These are phyloP conservation scores for Acorus calamus DNA, from an alignment of 106 monocot genomes.

Conservation along the genomic window DNA sequence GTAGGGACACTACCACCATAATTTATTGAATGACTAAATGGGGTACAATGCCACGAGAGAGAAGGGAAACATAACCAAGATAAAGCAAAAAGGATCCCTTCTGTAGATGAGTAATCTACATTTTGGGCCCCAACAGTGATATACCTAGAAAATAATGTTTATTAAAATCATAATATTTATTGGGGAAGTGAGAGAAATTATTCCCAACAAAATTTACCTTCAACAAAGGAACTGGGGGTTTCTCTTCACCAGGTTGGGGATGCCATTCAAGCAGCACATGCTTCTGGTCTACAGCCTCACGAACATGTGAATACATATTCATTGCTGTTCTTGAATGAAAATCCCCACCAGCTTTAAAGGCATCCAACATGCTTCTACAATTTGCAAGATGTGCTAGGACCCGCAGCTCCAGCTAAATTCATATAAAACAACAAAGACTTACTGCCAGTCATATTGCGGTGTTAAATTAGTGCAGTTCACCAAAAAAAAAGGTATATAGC, in stretches of 20 bases:
- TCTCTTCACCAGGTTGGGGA: conserved; percentile 73
- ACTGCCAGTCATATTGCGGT: not conserved
- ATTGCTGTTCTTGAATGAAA: conserved; percentile 99
- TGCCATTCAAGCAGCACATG: conserved; percentile 91
- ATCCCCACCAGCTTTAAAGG: conserved; percentile 93
- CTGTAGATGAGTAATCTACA: no score
- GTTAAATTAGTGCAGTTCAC: not conserved
- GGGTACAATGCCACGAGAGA: no score
- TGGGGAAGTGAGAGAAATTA: not conserved
- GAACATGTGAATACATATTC: conserved; percentile 90
- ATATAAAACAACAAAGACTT: conserved; percentile 1
- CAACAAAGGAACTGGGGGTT: conserved; percentile 90
- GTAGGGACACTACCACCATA: no score
- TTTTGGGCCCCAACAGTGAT: no score
- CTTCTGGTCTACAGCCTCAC: conserved; percentile 61
- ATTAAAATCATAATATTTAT: not conserved
- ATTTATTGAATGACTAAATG: no score
- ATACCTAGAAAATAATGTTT: no score
- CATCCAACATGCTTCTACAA: conserved; percentile 91
- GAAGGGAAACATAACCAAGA: no score
- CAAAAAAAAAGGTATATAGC: not conserved
- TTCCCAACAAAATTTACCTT: conserved; percentile 42
- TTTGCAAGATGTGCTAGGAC: conserved; percentile 89
- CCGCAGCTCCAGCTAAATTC: conserved; percentile 82
- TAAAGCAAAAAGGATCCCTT: no score